These are phyloP conservation scores for Suhomyces terraborum DNA, from an alignment of 1,139 yeast genomes.

Conservation along the genomic window DNA sequence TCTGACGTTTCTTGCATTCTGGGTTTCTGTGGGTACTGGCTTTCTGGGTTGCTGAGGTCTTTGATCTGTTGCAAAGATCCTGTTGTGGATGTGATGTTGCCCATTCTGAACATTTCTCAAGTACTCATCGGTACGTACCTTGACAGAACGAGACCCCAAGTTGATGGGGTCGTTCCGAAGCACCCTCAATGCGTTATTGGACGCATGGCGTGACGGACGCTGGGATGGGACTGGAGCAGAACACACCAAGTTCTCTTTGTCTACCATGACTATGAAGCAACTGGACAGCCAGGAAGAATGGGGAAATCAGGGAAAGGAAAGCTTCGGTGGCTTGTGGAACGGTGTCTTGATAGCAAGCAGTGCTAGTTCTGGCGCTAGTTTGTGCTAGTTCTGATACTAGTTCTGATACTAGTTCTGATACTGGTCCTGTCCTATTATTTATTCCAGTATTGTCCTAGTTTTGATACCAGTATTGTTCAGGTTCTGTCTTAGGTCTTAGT, in stretches of 20 bases:
- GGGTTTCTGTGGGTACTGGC: not conserved
- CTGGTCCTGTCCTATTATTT: no score
- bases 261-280: constrained; percentile 2
- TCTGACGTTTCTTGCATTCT: not conserved
- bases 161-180: constrained; percentile 9
- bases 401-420: no score
- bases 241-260: constrained; percentile 14
- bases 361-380: no score
- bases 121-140: constrained; percentile 7
- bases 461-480: no score
- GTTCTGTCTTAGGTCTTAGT: no score
- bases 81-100: not conserved
- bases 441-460: no score
- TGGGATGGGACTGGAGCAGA: constrained; percentile 9
- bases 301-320: no score
- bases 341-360: no score
- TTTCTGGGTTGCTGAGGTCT: not conserved
- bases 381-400: no score
- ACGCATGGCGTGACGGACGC: constrained; percentile 4
- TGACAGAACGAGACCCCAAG: constrained; percentile 4
- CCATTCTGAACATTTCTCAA: constrained; percentile 2
- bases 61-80: not conserved
- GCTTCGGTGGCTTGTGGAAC: no score
- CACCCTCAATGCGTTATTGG: constrained; percentile 8
- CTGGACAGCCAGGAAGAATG: not conserved